phyloP scores from a whole-genome alignment of 306 rosid species.

The Cicer pinnatifidum region DNA sequence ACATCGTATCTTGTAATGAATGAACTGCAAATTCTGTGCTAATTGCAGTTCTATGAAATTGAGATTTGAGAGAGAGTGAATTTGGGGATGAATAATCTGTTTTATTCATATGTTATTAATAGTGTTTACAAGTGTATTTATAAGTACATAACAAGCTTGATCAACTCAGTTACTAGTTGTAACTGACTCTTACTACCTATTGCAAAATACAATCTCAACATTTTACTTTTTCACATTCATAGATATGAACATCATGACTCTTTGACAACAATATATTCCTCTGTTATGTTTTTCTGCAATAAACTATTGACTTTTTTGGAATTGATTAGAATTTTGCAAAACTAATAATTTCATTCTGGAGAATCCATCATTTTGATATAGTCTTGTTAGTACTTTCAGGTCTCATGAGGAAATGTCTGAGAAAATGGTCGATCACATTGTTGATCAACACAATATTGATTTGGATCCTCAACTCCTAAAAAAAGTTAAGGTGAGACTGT shows the following conservation, averaged over 20 bases:
- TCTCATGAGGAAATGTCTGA: conserved; percentile 63
- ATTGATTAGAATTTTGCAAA: conserved; percentile 24
- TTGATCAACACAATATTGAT: conserved; percentile 57
- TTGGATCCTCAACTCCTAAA: conserved; percentile 46
- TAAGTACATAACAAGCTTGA: too few species aligned
- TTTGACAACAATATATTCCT: not conserved
- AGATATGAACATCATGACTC: not conserved
- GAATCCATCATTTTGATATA: conserved; percentile 34
- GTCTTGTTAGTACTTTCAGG: conserved; percentile 45
- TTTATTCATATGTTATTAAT: too few species aligned
- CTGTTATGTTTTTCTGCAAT: not conserved
- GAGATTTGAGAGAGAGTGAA: too few species aligned
- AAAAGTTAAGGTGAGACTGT: conserved; percentile 54
- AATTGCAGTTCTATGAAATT: too few species aligned
- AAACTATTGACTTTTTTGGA: not conserved
- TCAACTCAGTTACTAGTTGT: too few species aligned
- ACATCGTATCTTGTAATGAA: not conserved
- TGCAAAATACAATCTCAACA: not conserved
- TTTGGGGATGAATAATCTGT: too few species aligned
- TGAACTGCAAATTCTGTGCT: too few species aligned
- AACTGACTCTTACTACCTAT: too few species aligned
- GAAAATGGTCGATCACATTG: conserved; percentile 57
- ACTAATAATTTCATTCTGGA: conserved; percentile 3
- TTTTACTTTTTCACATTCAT: not conserved
- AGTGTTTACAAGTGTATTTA: too few species aligned